Conservation (phyloP, 2,329 filamentous ascomycete genomes). For the Mollisia scopiformis region DNA sequence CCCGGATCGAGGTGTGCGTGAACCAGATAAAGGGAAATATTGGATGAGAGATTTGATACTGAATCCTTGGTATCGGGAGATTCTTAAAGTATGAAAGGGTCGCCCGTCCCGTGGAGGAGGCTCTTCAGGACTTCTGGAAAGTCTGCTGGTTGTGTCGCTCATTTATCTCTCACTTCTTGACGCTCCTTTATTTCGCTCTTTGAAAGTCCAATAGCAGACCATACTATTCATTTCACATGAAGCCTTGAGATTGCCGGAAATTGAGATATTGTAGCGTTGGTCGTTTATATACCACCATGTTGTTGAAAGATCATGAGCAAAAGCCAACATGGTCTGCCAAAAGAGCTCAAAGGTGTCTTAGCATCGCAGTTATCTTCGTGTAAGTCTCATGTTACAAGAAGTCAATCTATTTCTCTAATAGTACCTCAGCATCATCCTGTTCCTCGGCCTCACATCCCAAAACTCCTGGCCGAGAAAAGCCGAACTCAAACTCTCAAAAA, state of each 20-base stretch:
- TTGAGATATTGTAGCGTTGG: background rate
- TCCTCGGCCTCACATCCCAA: constrained; percentile 16
- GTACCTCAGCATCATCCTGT: constrained; percentile 14
- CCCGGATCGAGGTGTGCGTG: background rate
- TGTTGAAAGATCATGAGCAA: constrained; percentile 16
- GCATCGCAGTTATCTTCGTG: constrained; percentile 26
- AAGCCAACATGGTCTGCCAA: constrained; percentile 18
- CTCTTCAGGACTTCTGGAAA: constrained; percentile 4
- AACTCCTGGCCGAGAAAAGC: constrained; percentile 3
- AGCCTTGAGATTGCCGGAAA: background rate
- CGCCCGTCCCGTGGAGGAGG: background rate
- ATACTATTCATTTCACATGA: background rate
- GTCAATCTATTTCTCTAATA: background rate
- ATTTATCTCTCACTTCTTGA: background rate
- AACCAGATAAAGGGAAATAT: constrained; percentile 10
- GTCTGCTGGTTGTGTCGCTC: background rate
- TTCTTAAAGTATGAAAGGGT: background rate
- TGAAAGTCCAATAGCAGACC: background rate
- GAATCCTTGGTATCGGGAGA: background rate
- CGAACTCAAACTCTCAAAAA: constrained; percentile 4
- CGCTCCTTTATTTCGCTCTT: background rate
- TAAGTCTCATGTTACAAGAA: constrained; percentile 3
- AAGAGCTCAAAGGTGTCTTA: constrained; percentile 23
- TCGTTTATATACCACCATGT: constrained; percentile 6
- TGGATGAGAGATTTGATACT: background rate